Conservation (phyloP, 2,329 filamentous ascomycete genomes). For the Cladosporium sp. region DNA sequence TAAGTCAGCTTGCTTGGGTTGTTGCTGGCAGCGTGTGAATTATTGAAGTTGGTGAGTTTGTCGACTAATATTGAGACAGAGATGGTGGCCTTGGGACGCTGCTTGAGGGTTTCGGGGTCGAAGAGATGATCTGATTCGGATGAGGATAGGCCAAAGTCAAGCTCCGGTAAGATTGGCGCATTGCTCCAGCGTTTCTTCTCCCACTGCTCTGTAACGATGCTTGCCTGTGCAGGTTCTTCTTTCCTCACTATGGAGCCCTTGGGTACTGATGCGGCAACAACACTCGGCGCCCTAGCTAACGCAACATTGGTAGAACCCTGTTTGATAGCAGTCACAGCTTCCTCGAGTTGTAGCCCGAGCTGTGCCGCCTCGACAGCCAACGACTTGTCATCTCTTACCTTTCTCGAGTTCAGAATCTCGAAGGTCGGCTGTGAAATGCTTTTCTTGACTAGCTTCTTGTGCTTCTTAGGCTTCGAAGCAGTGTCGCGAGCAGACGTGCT, state of each 20-base stretch:
- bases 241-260: not conserved
- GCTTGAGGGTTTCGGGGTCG: not conserved
- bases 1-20: conserved; percentile 1
- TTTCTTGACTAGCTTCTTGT: conserved; percentile 8
- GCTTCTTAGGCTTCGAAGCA: conserved; percentile 10
- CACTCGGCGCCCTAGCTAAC: not conserved
- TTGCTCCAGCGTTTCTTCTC: conserved; percentile 1
- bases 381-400: not conserved
- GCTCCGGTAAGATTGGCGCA: conserved; percentile 13
- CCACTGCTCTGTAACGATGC: not conserved
- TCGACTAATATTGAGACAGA: not conserved
- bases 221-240: not conserved
- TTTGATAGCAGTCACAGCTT: not conserved
- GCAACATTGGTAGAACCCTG: not conserved
- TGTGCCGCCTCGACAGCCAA: not conserved
- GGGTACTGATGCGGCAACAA: not conserved
- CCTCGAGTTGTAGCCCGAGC: not conserved
- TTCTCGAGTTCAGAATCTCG: not conserved
- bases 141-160: conserved; percentile 10
- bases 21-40: not conserved
- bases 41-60: not conserved
- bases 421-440: not conserved
- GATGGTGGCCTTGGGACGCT: not conserved
- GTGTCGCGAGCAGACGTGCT: not conserved
- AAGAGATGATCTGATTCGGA: not conserved